These are phyloP conservation scores for Casaregolazyma suthepensis DNA, from an alignment of 1,139 yeast species.

Conservation along the genomic window DNA sequence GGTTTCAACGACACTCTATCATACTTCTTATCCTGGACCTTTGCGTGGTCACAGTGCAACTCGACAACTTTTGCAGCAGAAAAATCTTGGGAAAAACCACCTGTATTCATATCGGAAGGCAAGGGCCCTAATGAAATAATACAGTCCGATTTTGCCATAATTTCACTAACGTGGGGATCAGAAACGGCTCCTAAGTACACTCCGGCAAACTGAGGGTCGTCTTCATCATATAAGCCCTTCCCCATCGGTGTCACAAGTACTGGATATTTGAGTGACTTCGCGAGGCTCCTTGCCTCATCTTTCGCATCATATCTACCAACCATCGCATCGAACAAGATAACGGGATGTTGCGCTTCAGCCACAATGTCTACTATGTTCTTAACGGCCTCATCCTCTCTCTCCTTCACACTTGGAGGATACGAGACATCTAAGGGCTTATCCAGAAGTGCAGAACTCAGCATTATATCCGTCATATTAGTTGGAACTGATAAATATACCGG, in stretches of 20 bases:
- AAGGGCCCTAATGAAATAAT: slow-evolving; percentile 38
- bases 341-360: slow-evolving; percentile 47
- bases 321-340: slow-evolving; percentile 62
- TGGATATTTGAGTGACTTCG: slow-evolving; percentile 41
- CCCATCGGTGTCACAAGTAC: slow-evolving; percentile 46
- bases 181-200: slow-evolving; percentile 52
- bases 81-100: slow-evolving; percentile 38
- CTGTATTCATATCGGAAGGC: slow-evolving; percentile 39
- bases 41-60: slow-evolving; percentile 57
- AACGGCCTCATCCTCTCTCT: slow-evolving; percentile 40
- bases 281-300: slow-evolving; percentile 40
- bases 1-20: slow-evolving; percentile 76
- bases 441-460: slow-evolving; percentile 31
- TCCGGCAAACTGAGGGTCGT: slow-evolving; percentile 53
- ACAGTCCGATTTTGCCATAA: slow-evolving; percentile 38
- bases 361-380: slow-evolving; percentile 47
- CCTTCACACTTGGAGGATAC: slow-evolving; percentile 22
- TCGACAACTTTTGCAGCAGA: slow-evolving; percentile 32
- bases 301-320: slow-evolving; percentile 48
- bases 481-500: slow-evolving; percentile 83
- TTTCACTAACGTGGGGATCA: slow-evolving; percentile 40
- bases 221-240: slow-evolving; percentile 59
- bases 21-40: slow-evolving; percentile 69
- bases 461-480: slow-evolving; percentile 46
- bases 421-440: slow-evolving; percentile 27